Base-by-base conservation (phyloP, 129 eudicot genomes). In the Apium graveolens region DNA sequence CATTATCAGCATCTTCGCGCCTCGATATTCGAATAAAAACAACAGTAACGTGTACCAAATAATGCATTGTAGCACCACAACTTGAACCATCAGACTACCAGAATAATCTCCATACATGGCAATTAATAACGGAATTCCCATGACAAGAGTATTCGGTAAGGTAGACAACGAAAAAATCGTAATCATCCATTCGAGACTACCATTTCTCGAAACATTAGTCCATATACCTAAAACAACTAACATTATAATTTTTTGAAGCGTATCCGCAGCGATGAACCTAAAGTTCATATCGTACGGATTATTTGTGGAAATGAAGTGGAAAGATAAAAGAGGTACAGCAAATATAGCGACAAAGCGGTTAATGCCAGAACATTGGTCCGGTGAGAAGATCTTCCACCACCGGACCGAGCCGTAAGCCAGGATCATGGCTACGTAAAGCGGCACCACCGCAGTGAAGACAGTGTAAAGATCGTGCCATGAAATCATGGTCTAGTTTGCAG, bases 281-380 rank as follows among this genome's bases (percentile, higher is more conserved):
- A 91, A 85, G 72, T 93, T 89, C 98, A 93, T 91, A 4, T 79
- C 89, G 44, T 93, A 91, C 9, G 93, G 93, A 31, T 93, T 84
- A 55, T 93, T 93, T 7, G 79, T 70, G 4, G 98, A 83, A 17
- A 93, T 93, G 90, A 93, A 93, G 74, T 93, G 98, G 79, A 93
- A 93, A 34, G 97, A 93, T 2, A 93, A 84, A 3, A 93, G 87
- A 0, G 97, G 97, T 8, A 93, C 98, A 6, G 97, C 98, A 78
- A 93, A 93, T 6, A 93, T 79, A 10, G 98, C 98, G 17, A 93
- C 98, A 62, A 93, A 93, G 0, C 97, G 83, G 79, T 93, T 93
- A 81, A 93, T 93, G 41, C 97, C 98, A 77, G 98, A 93, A 83
- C 98, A 93, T 71, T 93, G 98, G 62, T 93, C 97, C 1, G 98